Percentiles rank a stretch among this genome's conserved stretches.
Conservation (phyloP, 352 stramenopile species). For the Phytophthora megakarya region DNA sequence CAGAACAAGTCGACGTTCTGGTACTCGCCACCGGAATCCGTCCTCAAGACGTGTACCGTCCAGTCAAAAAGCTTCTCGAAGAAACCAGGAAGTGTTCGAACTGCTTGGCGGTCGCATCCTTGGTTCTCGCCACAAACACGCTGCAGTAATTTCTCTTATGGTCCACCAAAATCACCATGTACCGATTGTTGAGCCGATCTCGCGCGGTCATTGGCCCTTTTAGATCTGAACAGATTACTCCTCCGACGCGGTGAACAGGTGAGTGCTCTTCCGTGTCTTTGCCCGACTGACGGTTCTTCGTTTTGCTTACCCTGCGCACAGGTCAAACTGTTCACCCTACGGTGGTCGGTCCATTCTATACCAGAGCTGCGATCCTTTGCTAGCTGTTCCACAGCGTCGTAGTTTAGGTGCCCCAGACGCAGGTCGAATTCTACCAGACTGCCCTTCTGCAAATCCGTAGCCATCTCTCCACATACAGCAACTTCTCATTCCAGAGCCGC, state of each 20-base stretch:
- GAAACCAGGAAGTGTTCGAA: no score
- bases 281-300: neutral
- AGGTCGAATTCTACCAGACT: no score
- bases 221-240: neutral
- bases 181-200: no score
- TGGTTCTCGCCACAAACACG: no score
- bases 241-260: neutral
- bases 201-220: neutral
- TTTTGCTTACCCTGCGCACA: neutral
- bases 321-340: neutral
- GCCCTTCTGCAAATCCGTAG: no score
- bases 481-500: no score
- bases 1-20: no score
- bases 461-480: no score
- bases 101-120: no score
- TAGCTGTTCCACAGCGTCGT: neutral
- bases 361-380: neutral
- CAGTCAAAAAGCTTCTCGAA: conserved; percentile 12
- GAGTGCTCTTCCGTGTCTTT: neutral
- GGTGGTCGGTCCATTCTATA: neutral
- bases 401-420: neutral
- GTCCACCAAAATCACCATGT: conserved; percentile 27
- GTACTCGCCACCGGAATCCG: conserved; percentile 30
- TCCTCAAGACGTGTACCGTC: conserved; percentile 5
- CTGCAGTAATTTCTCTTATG: no score